phyloP scores from a whole-genome alignment of 768 basidiomycete genomes.

The Leccinellum rugosiceps region DNA sequence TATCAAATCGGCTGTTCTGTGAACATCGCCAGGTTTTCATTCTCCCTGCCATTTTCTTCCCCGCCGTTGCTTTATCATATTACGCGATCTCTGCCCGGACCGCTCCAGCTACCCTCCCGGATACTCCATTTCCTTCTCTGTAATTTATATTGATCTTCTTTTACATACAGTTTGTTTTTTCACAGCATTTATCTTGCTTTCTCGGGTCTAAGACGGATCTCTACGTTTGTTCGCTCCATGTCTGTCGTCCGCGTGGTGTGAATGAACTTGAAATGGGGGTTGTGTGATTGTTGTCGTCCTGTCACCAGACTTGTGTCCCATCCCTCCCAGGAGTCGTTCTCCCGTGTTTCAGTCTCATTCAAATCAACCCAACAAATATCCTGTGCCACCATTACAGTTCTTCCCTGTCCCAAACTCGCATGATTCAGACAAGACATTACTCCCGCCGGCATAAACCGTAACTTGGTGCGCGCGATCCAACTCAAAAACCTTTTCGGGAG shows the following conservation, averaged over 20 bases:
- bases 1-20: slow-evolving; percentile 33
- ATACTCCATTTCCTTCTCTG: slow-evolving; percentile 23
- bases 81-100: slow-evolving; percentile 25
- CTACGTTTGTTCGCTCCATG: slow-evolving; percentile 25
- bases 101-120: slow-evolving; percentile 8
- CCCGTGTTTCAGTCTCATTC: slow-evolving; percentile 21
- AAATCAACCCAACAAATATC: background rate
- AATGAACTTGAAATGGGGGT: background rate
- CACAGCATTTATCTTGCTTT: slow-evolving; percentile 15
- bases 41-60: slow-evolving; percentile 10
- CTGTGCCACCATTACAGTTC: background rate
- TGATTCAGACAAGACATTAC: slow-evolving; percentile 6
- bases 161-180: slow-evolving; percentile 29
- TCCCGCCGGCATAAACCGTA: slow-evolving; percentile 12
- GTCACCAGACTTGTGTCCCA: slow-evolving; percentile 20
- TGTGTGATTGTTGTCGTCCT: slow-evolving; percentile 2
- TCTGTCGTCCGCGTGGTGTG: slow-evolving; percentile 20
- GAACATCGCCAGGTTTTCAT: slow-evolving; percentile 30
- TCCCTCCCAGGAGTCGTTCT: slow-evolving; percentile 17
- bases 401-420: slow-evolving; percentile 6
- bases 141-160: slow-evolving; percentile 22
- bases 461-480: slow-evolving; percentile 3
- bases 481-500: background rate
- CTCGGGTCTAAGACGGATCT: slow-evolving; percentile 33
- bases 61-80: slow-evolving; percentile 21